Evolutionary conservation across 495 filamentous ascomycete species (phyloP).

Genomic region (Penicillium maclennaniae): DNA sequence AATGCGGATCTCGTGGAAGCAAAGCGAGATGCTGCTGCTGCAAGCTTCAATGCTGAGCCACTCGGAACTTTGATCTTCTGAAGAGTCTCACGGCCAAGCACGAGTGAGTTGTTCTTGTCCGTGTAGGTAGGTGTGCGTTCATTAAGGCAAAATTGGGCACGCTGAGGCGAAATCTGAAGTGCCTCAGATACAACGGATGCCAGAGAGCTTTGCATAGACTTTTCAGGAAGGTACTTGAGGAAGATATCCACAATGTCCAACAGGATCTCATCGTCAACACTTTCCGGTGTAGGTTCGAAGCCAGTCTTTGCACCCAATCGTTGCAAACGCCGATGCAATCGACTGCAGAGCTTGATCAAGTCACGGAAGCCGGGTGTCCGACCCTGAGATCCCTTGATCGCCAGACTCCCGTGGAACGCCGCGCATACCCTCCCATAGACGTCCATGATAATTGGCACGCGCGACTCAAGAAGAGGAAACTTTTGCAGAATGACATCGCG

Average conservation of each 20-base stretch:
- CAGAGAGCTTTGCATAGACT: slow-evolving; percentile 55
- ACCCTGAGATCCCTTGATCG: slow-evolving; percentile 45
- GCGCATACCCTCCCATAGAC: slow-evolving; percentile 68
- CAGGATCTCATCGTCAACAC: slow-evolving; percentile 77
- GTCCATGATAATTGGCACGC: slow-evolving; percentile 65
- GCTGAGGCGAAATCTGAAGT: slow-evolving; percentile 77
- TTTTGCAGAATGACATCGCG: slow-evolving; percentile 64
- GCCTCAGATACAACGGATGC: slow-evolving; percentile 71
- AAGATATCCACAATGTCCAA: slow-evolving; percentile 89
- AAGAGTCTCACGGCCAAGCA: slow-evolving; percentile 62
- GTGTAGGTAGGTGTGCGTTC: slow-evolving; percentile 63
- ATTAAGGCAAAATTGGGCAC: slow-evolving; percentile 64
- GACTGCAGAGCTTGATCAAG: slow-evolving; percentile 82
- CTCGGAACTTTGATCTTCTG: slow-evolving; percentile 42
- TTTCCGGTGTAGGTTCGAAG: slow-evolving; percentile 69
- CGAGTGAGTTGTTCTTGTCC: slow-evolving; percentile 53
- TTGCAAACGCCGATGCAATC: slow-evolving; percentile 59
- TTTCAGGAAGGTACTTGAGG: slow-evolving; percentile 69
- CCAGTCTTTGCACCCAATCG: slow-evolving; percentile 61
- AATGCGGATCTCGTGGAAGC: slow-evolving; percentile 44
- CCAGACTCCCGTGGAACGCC: slow-evolving; percentile 45
- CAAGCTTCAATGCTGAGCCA: slow-evolving; percentile 30
- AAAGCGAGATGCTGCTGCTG: slow-evolving; percentile 39
- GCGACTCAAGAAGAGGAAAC: slow-evolving; percentile 65
- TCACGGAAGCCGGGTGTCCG: slow-evolving; percentile 66